phyloP scores from a whole-genome alignment of 2,329 filamentous ascomycete genomes.

The Chaetomiaceae sp. region DNA sequence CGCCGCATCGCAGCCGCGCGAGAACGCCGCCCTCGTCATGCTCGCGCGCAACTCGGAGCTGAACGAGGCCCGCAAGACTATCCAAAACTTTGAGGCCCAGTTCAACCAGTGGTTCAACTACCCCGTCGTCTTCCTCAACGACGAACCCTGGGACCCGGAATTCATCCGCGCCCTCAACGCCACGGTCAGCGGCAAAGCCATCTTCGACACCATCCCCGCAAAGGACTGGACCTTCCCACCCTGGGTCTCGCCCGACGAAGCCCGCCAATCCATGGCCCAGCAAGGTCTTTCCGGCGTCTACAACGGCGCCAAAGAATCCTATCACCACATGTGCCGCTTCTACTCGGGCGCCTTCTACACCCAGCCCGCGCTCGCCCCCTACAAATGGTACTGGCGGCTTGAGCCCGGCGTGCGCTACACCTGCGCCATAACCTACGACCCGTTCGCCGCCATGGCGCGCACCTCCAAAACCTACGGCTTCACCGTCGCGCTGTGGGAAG shows the following conservation, averaged over 20 bases:
- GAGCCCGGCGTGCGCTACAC: constrained; percentile 43
- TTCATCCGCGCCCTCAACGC: constrained; percentile 38
- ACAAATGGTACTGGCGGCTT: constrained; percentile 47
- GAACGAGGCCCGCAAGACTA: constrained; percentile 36
- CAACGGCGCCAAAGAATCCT: constrained; percentile 39
- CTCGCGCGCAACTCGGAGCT: constrained; percentile 44
- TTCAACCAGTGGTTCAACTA: constrained; percentile 48
- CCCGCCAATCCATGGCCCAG: constrained; percentile 23
- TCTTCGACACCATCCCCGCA: constrained; percentile 40
- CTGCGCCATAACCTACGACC: constrained; percentile 45
- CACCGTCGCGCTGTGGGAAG: constrained; percentile 43
- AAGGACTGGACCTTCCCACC: constrained; percentile 40
- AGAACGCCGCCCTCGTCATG: constrained; percentile 45
- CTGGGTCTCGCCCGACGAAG: constrained; percentile 21
- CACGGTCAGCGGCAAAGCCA: constrained; percentile 35
- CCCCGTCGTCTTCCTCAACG: constrained; percentile 45
- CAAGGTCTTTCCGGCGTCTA: constrained; percentile 31
- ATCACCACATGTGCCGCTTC: constrained; percentile 38
- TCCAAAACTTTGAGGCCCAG: constrained; percentile 40
- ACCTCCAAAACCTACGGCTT: constrained; percentile 42
- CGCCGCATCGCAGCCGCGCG: constrained; percentile 32
- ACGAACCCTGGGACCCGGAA: constrained; percentile 39
- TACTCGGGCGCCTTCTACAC: constrained; percentile 45
- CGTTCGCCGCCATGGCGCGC: constrained; percentile 43
- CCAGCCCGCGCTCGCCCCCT: constrained; percentile 38